A percentile compares a stretch with the other conserved stretches of the same genome.
Evolutionary conservation across 1,284 basidiomycete species (phyloP).

Genomic region (Coniferiporia sulphurascens): DNA sequence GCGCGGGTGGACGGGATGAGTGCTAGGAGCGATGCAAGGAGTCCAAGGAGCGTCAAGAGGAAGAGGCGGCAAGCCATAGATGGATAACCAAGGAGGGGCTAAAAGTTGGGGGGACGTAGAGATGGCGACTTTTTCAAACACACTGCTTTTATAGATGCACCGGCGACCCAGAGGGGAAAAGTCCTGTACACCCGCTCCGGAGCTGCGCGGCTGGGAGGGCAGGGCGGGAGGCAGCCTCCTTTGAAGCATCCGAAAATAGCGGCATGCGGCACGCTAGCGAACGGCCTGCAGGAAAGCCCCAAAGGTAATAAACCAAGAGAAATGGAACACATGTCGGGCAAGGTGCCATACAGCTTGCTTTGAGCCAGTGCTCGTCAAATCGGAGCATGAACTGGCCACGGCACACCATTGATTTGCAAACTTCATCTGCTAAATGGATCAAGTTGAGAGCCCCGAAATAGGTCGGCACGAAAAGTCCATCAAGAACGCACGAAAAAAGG

Average conservation of each 20-base stretch:
- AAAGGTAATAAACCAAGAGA: background rate
- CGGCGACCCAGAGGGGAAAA: background rate
- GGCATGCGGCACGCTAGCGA: too few species aligned
- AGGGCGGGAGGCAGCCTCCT: too few species aligned
- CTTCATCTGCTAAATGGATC: too few species aligned
- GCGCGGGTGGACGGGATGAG: slow-evolving; percentile 19
- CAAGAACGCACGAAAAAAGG: too few species aligned
- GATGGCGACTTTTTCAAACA: background rate
- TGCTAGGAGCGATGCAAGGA: background rate
- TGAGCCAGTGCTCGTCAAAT: too few species aligned
- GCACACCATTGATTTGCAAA: too few species aligned
- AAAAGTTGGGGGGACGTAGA: background rate
- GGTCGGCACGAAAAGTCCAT: too few species aligned
- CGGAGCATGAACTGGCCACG: too few species aligned
- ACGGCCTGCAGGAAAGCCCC: too few species aligned
- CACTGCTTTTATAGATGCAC: background rate
- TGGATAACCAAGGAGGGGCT: background rate
- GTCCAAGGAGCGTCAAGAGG: background rate
- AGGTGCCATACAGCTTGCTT: too few species aligned
- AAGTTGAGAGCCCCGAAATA: too few species aligned
- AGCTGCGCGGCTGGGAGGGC: background rate
- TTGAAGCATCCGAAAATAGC: too few species aligned
- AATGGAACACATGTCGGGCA: background rate
- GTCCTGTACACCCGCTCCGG: background rate
- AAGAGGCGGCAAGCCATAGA: background rate